Conservation (phyloP, 805 yeast genomes). For the Blastobotrys peoriensis region DNA sequence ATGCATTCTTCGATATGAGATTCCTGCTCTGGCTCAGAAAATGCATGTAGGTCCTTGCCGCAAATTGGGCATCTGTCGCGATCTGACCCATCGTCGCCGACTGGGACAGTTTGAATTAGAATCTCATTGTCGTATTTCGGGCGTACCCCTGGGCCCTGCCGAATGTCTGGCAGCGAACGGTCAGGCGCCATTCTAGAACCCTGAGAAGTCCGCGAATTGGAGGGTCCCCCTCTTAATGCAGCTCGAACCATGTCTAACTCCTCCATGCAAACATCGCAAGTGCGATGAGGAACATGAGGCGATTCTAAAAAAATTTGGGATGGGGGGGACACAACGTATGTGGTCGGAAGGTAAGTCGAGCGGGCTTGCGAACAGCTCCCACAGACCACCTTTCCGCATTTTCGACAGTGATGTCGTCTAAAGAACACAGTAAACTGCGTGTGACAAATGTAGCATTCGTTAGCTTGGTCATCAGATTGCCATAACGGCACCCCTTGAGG, state of each 20-base stretch:
- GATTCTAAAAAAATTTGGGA: constrained; percentile 42
- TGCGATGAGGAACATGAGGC: constrained; percentile 56
- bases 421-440: constrained; percentile 50
- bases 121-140: constrained; percentile 12
- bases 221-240: constrained; percentile 15
- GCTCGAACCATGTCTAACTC: constrained; percentile 39
- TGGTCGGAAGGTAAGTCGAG: constrained; percentile 51
- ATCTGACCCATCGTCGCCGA: constrained; percentile 26
- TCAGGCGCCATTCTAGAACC: neutral
- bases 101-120: constrained; percentile 16
- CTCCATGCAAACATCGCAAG: constrained; percentile 67
- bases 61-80: constrained; percentile 36
- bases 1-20: constrained; percentile 70
- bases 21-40: constrained; percentile 41
- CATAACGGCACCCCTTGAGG: constrained; percentile 42
- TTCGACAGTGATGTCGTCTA: constrained; percentile 78
- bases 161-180: neutral
- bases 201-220: neutral
- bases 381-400: constrained; percentile 77
- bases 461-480: constrained; percentile 61
- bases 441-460: constrained; percentile 51
- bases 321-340: constrained; percentile 53
- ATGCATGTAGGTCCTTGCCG: constrained; percentile 23
- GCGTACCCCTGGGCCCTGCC: neutral
- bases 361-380: constrained; percentile 53